Conservation (phyloP, 2,329 filamentous ascomycete species). For the Raffaelea ambrosiae region DNA sequence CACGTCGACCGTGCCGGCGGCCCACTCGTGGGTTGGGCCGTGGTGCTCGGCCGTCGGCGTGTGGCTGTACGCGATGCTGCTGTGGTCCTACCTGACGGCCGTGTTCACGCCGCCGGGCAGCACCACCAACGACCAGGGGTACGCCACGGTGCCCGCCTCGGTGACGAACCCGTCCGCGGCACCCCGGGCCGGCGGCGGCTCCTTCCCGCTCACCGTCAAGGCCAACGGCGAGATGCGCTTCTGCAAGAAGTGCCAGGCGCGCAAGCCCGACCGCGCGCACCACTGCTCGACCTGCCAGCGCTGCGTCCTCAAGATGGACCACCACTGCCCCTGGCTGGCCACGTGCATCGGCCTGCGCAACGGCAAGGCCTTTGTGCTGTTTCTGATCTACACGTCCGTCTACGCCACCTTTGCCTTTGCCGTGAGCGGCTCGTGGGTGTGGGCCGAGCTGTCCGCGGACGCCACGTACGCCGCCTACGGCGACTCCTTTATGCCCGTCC, state of each 20-base stretch:
- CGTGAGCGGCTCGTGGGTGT: slow-evolving; percentile 76
- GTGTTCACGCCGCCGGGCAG: slow-evolving; percentile 87
- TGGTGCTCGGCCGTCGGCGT: slow-evolving; percentile 52
- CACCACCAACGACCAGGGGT: slow-evolving; percentile 57
- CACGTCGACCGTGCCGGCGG: not conserved
- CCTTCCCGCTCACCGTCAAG: slow-evolving; percentile 77
- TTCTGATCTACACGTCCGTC: slow-evolving; percentile 78
- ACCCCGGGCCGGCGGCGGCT: slow-evolving; percentile 13
- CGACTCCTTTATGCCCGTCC: slow-evolving; percentile 75
- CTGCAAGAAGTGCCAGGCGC: slow-evolving; percentile 94
- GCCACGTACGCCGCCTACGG: slow-evolving; percentile 57
- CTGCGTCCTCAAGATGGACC: slow-evolving; percentile 98
- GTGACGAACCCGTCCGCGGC: not conserved
- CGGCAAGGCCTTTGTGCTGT: slow-evolving; percentile 91
- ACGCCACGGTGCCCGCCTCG: slow-evolving; percentile 64
- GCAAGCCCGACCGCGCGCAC: slow-evolving; percentile 91
- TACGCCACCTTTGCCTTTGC: slow-evolving; percentile 78
- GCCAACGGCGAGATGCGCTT: slow-evolving; percentile 78
- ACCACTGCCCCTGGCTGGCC: slow-evolving; percentile 96
- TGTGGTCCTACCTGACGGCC: slow-evolving; percentile 83
- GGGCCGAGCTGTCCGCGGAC: slow-evolving; percentile 55
- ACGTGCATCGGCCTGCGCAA: slow-evolving; percentile 91
- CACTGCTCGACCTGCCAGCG: slow-evolving; percentile 92
- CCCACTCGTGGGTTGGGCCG: slow-evolving; percentile 5
- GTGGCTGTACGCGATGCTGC: slow-evolving; percentile 67